These are phyloP conservation scores for Waltergamsia citrina DNA, from an alignment of 2,329 filamentous ascomycete genomes.

Conservation along the genomic window DNA sequence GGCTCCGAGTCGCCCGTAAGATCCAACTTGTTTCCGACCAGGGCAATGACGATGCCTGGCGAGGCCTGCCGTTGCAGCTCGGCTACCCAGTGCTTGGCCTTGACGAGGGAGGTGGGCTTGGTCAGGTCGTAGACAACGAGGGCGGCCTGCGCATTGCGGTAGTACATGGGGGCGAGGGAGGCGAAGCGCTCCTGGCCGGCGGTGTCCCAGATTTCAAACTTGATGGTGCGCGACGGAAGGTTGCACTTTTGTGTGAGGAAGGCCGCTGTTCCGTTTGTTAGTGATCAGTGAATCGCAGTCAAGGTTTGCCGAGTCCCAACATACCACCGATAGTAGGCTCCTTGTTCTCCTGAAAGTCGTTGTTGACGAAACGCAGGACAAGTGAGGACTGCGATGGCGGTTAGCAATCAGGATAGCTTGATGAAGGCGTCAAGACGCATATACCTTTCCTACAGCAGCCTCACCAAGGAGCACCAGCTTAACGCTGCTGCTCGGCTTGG, in stretches of 20 bases:
- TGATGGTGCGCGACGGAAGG: constrained; percentile 83
- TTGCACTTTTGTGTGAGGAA: constrained; percentile 99
- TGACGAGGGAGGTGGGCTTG: constrained; percentile 87
- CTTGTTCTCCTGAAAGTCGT: constrained; percentile 99
- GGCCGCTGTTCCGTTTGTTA: constrained; percentile 59
- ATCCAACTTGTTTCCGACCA: constrained; percentile 96
- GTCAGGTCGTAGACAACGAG: constrained; percentile 98
- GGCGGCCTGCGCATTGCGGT: constrained; percentile 94
- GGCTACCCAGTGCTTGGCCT: constrained; percentile 98
- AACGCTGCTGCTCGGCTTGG: constrained; percentile 98
- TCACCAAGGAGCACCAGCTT: constrained; percentile 97
- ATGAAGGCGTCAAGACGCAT: constrained; percentile 7
- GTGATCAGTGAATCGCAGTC: no score
- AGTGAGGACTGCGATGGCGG: constrained; percentile 68
- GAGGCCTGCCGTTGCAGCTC: constrained; percentile 94
- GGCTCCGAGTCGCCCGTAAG: constrained; percentile 55
- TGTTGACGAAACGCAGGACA: constrained; percentile 96
- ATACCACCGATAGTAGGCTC: constrained; percentile 96
- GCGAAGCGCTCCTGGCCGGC: constrained; percentile 97
- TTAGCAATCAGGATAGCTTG: constrained; percentile 10
- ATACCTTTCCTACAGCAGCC: constrained; percentile 95
- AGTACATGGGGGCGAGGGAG: constrained; percentile 97
- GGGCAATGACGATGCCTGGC: constrained; percentile 90
- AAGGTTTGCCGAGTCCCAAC: constrained; percentile 15
- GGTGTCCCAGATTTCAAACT: constrained; percentile 97